Conservation (phyloP, 805 yeast species). For the Wickerhamomyces pijperi region DNA sequence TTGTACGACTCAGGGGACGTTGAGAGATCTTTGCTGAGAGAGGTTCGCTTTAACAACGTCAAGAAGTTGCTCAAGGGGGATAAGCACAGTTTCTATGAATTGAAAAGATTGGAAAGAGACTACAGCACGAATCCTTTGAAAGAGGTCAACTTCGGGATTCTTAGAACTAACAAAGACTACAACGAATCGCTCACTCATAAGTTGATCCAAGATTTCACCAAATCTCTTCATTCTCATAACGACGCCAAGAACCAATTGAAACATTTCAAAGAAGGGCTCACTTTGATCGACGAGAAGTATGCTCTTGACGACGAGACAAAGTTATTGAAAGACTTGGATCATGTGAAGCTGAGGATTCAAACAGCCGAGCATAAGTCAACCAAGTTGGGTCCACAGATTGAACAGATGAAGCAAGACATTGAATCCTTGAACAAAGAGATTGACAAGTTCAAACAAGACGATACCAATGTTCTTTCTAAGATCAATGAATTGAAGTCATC, state of each 20-base stretch:
- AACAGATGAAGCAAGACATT: slow-evolving; percentile 16
- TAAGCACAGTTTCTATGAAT: slow-evolving; percentile 37
- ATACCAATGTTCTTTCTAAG: slow-evolving; percentile 10
- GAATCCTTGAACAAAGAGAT: slow-evolving; percentile 19
- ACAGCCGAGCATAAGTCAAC: slow-evolving; percentile 21
- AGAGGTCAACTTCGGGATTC: slow-evolving; percentile 42
- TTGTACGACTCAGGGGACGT: slow-evolving; percentile 63
- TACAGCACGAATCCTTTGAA: slow-evolving; percentile 62
- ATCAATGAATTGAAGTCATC: slow-evolving; percentile 36
- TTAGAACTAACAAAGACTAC: slow-evolving; percentile 26
- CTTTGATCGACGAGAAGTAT: slow-evolving; percentile 30
- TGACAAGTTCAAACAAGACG: slow-evolving; percentile 16
- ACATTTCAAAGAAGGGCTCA: slow-evolving; percentile 16
- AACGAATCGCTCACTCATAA: slow-evolving; percentile 50
- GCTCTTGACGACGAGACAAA: slow-evolving; percentile 32
- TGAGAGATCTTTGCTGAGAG: slow-evolving; percentile 64
- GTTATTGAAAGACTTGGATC: slow-evolving; percentile 35
- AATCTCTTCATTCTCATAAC: slow-evolving; percentile 29
- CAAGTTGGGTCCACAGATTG: slow-evolving; percentile 17
- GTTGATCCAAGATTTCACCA: slow-evolving; percentile 42
- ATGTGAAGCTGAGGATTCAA: slow-evolving; percentile 22
- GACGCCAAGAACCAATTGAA: slow-evolving; percentile 36
- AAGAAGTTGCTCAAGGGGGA: slow-evolving; percentile 30
- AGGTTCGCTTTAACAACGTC: slow-evolving; percentile 46
- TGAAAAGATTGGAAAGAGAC: slow-evolving; percentile 52